Evolutionary conservation across 2,329 filamentous ascomycete genomes (phyloP).

Genomic region (Trichothecium sympodiale): DNA sequence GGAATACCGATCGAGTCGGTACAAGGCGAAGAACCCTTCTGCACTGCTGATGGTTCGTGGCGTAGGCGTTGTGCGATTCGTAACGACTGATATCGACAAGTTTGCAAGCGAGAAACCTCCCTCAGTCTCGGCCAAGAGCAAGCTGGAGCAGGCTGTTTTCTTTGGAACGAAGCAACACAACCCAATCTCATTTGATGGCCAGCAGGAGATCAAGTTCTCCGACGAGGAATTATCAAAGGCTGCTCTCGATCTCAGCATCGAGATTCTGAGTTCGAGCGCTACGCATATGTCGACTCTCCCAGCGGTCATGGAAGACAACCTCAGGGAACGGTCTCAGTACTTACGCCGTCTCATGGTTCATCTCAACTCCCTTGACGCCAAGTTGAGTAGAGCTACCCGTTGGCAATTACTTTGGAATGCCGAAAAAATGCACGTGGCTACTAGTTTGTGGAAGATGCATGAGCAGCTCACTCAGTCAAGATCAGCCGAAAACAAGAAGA

Average conservation of each 20-base stretch:
- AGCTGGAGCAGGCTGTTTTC: conserved; percentile 90
- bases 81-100: conserved; percentile 46
- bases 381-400: conserved; percentile 54
- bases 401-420: conserved; percentile 84
- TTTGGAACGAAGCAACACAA: conserved; percentile 75
- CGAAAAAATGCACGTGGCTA: conserved; percentile 77
- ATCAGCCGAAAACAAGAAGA: conserved; percentile 50
- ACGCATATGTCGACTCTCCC: conserved; percentile 62
- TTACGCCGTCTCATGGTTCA: conserved; percentile 65
- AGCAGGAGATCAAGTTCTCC: conserved; percentile 54
- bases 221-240: conserved; percentile 63
- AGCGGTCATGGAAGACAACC: conserved; percentile 70
- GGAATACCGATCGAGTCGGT: conserved; percentile 36
- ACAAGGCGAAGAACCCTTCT: conserved; percentile 50
- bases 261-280: conserved; percentile 70
- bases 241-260: conserved; percentile 65
- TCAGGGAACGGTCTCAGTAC: conserved; percentile 61
- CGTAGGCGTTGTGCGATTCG: conserved; percentile 48
- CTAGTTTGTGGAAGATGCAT: conserved; percentile 69
- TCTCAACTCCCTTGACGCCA: conserved; percentile 52
- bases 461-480: conserved; percentile 55
- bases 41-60: conserved; percentile 52
- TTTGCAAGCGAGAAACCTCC: conserved; percentile 48
- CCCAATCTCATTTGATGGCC: conserved; percentile 72
- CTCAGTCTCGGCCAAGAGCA: conserved; percentile 69